Evolutionary conservation across 1,139 yeast genomes (phyloP).

Genomic region (Kurtzmaniella natalensis): DNA sequence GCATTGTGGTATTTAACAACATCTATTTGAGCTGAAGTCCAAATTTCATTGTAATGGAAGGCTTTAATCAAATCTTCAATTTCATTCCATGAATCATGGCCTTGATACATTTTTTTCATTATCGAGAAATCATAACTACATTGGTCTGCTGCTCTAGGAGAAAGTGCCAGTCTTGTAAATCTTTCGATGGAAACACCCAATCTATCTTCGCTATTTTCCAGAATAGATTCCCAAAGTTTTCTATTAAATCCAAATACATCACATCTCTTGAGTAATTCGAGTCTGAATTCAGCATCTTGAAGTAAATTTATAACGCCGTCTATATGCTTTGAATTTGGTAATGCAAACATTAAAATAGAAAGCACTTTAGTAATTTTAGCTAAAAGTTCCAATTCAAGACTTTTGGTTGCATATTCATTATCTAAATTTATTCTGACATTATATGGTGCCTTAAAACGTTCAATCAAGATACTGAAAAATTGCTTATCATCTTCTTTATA

Average conservation of each 20-base stretch:
- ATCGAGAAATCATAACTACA: conserved; percentile 58
- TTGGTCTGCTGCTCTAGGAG: conserved; percentile 42
- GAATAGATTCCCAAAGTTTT: conserved; percentile 33
- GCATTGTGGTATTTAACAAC: conserved; percentile 80
- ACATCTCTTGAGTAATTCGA: conserved; percentile 11
- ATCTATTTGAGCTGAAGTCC: conserved; percentile 60
- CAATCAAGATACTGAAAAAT: conserved; percentile 49
- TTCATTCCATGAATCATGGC: conserved; percentile 46
- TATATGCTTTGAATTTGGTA: conserved; percentile 37
- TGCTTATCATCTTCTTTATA: conserved; percentile 40
- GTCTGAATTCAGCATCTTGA: conserved; percentile 6
- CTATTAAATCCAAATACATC: conserved; percentile 38
- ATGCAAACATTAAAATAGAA: conserved; percentile 66
- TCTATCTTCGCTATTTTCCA: background rate
- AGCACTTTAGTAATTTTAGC: conserved; percentile 72
- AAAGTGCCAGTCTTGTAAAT: conserved; percentile 45
- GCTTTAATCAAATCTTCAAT: conserved; percentile 49
- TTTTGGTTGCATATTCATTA: conserved; percentile 33
- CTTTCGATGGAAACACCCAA: conserved; percentile 1
- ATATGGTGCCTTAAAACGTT: conserved; percentile 24
- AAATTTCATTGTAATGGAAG: conserved; percentile 63
- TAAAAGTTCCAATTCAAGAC: conserved; percentile 54
- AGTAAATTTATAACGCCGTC: conserved; percentile 43
- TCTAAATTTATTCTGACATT: conserved; percentile 17
- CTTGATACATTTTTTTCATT: conserved; percentile 48